phyloP scores from a whole-genome alignment of 345 rosid genomes.

The Eucalyptus viminalis region DNA sequence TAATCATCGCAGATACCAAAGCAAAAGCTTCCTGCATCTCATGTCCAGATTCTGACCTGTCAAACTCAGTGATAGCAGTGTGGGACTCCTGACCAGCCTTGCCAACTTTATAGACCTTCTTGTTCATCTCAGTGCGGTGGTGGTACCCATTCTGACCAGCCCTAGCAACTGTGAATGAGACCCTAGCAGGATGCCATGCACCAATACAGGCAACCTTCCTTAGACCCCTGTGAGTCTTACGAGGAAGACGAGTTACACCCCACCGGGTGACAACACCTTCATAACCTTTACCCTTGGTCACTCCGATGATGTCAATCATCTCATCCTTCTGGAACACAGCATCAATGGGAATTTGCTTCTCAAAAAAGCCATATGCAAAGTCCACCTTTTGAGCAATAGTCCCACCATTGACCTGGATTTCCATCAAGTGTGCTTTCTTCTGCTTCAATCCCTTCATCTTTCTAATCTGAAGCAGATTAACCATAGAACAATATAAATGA shows the following conservation, averaged over 20 bases:
- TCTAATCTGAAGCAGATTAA: slow-evolving; percentile 36
- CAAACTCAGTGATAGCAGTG: slow-evolving; percentile 58
- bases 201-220: slow-evolving; percentile 94
- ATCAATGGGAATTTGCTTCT: slow-evolving; percentile 69
- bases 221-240: slow-evolving; percentile 84
- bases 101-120: slow-evolving; percentile 18
- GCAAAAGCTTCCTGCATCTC: not conserved
- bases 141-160: slow-evolving; percentile 32
- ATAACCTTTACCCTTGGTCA: slow-evolving; percentile 70
- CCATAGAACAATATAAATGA: not conserved
- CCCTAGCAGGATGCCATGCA: slow-evolving; percentile 95
- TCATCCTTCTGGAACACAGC: slow-evolving; percentile 84
- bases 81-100: slow-evolving; percentile 54
- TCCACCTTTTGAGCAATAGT: slow-evolving; percentile 66
- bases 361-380: slow-evolving; percentile 69
- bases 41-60: slow-evolving; percentile 29
- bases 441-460: slow-evolving; percentile 86
- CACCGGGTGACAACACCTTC: slow-evolving; percentile 92
- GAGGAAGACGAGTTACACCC: slow-evolving; percentile 88
- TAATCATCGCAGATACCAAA: not conserved
- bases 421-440: slow-evolving; percentile 86
- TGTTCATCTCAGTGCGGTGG: not conserved
- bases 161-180: slow-evolving; percentile 80
- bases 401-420: slow-evolving; percentile 83
- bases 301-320: slow-evolving; percentile 23